A percentile compares a stretch with the other conserved stretches of the same genome.
These are phyloP conservation scores for Solanum neorickii DNA, from an alignment of 257 asterid species.

Conservation along the genomic window DNA sequence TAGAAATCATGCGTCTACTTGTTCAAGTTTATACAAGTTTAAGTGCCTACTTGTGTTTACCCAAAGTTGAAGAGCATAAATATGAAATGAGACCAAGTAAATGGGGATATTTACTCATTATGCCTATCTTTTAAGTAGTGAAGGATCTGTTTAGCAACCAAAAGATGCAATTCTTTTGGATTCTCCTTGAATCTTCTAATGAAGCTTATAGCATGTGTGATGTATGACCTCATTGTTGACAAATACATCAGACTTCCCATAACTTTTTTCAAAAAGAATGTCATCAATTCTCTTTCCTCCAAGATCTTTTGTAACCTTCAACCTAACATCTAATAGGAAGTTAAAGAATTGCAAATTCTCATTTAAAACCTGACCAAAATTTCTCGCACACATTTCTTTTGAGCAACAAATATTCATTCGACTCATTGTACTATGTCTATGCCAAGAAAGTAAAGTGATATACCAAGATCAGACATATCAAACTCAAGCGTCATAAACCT, in stretches of 20 bases:
- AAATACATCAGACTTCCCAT: not conserved
- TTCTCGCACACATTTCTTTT: too few relatives aligned
- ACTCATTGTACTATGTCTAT: not conserved
- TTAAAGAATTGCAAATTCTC: not conserved
- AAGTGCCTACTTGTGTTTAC: too few relatives aligned
- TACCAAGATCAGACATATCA: not conserved
- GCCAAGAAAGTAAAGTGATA: not conserved
- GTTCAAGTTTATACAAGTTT: too few relatives aligned
- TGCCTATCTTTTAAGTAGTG: not conserved
- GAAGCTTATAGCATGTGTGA: not conserved
- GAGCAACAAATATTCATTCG: too few relatives aligned
- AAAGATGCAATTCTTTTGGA: too few relatives aligned
- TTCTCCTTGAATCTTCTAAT: too few relatives aligned
- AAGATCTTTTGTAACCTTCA: not conserved
- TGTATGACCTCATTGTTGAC: not conserved
- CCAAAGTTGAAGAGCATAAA: too few relatives aligned
- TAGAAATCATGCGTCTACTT: too few relatives aligned
- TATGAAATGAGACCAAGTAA: too few relatives aligned
- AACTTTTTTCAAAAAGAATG: not conserved
- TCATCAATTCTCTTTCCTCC: not conserved
- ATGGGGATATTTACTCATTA: too few relatives aligned
- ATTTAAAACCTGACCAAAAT: not conserved
- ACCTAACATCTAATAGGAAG: not conserved
- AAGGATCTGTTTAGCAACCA: too few relatives aligned
- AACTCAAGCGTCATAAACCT: not conserved